Conservation (phyloP, 345 rosid species). For the Durio zibethinus region DNA sequence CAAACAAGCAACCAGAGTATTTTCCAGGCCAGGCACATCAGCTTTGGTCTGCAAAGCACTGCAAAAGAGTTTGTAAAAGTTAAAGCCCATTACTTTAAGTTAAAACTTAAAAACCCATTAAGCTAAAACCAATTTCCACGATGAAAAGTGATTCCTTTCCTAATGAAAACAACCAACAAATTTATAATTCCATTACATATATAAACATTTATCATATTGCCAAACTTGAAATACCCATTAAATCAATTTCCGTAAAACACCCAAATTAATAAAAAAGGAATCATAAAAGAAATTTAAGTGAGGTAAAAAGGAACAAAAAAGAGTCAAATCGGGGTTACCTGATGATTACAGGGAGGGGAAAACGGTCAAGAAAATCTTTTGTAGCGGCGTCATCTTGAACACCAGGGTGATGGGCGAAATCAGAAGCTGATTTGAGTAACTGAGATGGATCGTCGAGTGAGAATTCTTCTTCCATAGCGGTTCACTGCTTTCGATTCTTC, state of each 20-base stretch:
- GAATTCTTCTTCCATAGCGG: conserved; percentile 37
- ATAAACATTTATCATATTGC: not conserved
- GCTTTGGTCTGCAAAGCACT: conserved; percentile 64
- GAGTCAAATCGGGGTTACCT: conserved; percentile 30
- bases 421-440: conserved; percentile 68
- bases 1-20: conserved; percentile 55
- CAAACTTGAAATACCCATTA: not conserved
- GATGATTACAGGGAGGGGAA: conserved; percentile 74
- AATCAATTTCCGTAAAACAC: not conserved
- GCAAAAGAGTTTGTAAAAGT: conserved; percentile 17
- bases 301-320: conserved; percentile 7
- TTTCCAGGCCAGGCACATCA: conserved; percentile 55
- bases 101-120: not conserved
- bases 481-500: not conserved
- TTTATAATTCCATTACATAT: not conserved
- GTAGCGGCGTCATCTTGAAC: conserved; percentile 57
- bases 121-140: not conserved
- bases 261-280: not conserved
- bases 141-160: not conserved
- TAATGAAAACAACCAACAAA: not conserved
- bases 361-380: conserved; percentile 69
- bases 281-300: not conserved
- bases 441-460: conserved; percentile 54
- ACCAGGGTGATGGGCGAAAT: conserved; percentile 75
- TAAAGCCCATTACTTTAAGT: not conserved